Percentiles rank a stretch among this genome's conserved stretches.
Conservation (phyloP, 176 grass and related monocot genomes). For the Elymus sibiricus region DNA sequence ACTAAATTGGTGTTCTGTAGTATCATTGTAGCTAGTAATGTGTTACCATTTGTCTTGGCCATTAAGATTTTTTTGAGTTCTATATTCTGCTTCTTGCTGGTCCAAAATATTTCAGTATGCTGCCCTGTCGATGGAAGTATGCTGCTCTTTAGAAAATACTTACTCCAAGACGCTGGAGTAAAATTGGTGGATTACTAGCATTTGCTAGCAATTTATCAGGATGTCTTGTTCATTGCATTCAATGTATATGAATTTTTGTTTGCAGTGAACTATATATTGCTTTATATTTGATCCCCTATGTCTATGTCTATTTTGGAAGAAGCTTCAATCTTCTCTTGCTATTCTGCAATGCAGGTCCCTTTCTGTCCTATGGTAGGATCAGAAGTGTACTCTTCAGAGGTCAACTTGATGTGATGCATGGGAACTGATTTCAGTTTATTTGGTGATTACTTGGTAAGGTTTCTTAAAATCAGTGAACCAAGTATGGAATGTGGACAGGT, state of each 20-base stretch:
- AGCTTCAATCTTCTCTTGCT: background rate
- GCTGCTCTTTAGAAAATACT: background rate
- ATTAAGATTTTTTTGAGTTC: background rate
- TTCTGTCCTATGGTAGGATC: constrained; percentile 99
- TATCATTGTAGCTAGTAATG: background rate
- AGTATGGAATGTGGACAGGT: too few species aligned
- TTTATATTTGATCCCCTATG: background rate
- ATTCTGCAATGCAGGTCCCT: constrained; percentile 53
- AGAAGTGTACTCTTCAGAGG: constrained; percentile 95
- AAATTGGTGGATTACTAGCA: constrained; percentile 1
- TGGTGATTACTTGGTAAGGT: too few species aligned
- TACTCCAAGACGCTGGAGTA: background rate
- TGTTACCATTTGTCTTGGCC: background rate
- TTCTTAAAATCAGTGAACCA: too few species aligned
- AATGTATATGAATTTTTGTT: background rate
- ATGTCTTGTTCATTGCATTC: background rate
- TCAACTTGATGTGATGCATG: constrained; percentile 22
- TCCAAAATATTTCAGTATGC: background rate
- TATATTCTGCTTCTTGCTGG: background rate
- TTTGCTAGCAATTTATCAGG: background rate
- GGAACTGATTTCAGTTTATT: too few species aligned
- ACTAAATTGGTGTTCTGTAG: constrained; percentile 5
- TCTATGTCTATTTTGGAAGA: background rate
- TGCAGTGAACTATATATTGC: background rate
- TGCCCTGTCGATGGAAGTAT: background rate